phyloP scores from a whole-genome alignment of 2,329 filamentous ascomycete species.

The Botrytis fragariae region DNA sequence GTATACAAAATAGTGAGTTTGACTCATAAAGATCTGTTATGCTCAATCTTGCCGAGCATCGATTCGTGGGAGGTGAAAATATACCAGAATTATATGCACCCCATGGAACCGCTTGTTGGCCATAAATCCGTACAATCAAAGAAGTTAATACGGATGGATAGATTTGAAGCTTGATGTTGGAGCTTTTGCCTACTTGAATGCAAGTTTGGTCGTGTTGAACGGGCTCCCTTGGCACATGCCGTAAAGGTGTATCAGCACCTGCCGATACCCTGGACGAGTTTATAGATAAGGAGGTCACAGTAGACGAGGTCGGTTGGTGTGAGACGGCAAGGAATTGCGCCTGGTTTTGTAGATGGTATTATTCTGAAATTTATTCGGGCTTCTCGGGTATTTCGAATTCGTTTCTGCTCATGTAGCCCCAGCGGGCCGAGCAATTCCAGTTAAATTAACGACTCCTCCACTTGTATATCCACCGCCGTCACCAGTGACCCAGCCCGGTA shows the following conservation, averaged over 20 bases:
- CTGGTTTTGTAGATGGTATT: neutral
- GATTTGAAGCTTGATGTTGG: neutral
- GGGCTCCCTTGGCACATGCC: neutral
- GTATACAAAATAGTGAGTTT: neutral
- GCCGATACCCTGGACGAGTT: no score
- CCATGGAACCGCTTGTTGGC: neutral
- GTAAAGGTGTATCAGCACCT: neutral
- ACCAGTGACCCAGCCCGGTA: constrained; percentile 72
- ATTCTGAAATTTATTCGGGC: neutral
- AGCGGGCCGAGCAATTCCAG: constrained; percentile 51
- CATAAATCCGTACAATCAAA: neutral
- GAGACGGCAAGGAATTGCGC: neutral
- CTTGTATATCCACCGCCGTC: constrained; percentile 37
- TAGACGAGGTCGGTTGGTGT: neutral
- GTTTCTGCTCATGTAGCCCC: constrained; percentile 35
- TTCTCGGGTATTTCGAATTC: neutral
- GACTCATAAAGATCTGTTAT: neutral
- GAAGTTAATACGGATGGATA: neutral
- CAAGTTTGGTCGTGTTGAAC: neutral
- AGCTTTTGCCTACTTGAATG: neutral
- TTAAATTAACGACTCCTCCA: constrained; percentile 57
- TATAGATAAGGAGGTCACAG: neutral
- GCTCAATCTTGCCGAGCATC: neutral
- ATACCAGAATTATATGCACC: neutral
- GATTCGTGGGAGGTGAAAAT: neutral